Evolutionary conservation across 371 early-diverging fungal species (phyloP).

Genomic region (Mucor racemosus): DNA sequence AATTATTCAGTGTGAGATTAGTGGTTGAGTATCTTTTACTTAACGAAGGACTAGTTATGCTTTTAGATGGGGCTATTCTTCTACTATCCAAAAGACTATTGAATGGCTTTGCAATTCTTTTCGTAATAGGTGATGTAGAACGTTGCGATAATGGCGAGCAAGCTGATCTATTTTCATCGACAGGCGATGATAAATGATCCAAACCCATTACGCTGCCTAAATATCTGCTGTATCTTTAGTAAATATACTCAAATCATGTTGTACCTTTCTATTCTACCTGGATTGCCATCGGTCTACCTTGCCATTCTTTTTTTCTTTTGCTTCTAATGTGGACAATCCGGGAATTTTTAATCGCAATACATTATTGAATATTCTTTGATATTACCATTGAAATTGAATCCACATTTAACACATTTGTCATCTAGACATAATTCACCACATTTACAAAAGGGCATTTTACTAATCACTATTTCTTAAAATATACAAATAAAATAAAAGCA

Average conservation of each 20-base stretch:
- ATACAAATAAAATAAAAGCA: neutral
- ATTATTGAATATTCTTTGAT: neutral
- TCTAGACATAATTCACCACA: slow-evolving; percentile 44
- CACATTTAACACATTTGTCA: slow-evolving; percentile 41
- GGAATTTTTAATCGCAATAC: neutral
- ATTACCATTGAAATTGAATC: slow-evolving; percentile 15
- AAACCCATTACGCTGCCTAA: slow-evolving; percentile 21
- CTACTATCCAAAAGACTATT: slow-evolving; percentile 16
- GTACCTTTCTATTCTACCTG: neutral
- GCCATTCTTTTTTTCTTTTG: neutral
- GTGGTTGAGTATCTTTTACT: neutral
- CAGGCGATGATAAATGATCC: slow-evolving; percentile 6
- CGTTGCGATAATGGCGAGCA: slow-evolving; percentile 16
- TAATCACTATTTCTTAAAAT: neutral
- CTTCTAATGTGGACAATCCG: neutral
- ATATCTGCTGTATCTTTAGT: slow-evolving; percentile 1
- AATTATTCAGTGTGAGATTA: neutral
- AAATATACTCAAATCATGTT: neutral
- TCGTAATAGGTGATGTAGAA: slow-evolving; percentile 11
- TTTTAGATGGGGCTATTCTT: slow-evolving; percentile 1
- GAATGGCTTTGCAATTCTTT: slow-evolving; percentile 15
- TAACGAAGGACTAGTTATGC: neutral
- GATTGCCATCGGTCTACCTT: slow-evolving; percentile 29
- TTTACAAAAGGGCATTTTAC: slow-evolving; percentile 42
- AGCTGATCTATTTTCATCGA: neutral